Conservation (phyloP, 2,329 filamentous ascomycete species). For the Fusarium musae region DNA sequence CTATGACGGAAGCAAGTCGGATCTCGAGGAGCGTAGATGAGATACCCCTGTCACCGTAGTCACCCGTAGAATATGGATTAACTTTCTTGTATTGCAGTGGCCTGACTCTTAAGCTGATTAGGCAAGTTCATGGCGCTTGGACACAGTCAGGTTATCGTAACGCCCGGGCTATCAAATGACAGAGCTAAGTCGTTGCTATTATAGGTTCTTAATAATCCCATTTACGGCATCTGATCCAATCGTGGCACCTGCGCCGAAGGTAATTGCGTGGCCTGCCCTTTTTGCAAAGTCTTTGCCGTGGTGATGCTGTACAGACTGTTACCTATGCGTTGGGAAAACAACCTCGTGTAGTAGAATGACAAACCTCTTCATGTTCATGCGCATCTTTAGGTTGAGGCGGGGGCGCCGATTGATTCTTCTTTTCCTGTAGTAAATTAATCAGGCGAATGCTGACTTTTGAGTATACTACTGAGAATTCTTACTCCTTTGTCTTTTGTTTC, state of each 20-base stretch:
- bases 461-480: background rate
- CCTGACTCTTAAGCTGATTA: accelerated
- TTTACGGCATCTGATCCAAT: background rate
- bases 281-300: background rate
- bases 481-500: background rate
- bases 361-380: background rate
- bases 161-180: accelerated
- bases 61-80: background rate
- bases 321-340: accelerated
- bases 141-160: accelerated
- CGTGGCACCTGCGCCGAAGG: background rate
- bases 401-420: background rate
- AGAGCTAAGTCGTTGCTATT: accelerated
- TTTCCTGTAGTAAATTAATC: background rate
- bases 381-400: background rate
- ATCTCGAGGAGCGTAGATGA: slow-evolving; percentile 22
- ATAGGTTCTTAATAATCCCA: background rate
- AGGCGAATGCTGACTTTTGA: accelerated
- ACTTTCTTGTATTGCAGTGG: too few species aligned
- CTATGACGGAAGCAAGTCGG: slow-evolving; percentile 10
- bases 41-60: background rate
- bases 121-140: accelerated
- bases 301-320: background rate
- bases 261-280: background rate
- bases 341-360: accelerated